Conservation (phyloP, 116 monocot genomes). For the Posidonia oceanica region DNA sequence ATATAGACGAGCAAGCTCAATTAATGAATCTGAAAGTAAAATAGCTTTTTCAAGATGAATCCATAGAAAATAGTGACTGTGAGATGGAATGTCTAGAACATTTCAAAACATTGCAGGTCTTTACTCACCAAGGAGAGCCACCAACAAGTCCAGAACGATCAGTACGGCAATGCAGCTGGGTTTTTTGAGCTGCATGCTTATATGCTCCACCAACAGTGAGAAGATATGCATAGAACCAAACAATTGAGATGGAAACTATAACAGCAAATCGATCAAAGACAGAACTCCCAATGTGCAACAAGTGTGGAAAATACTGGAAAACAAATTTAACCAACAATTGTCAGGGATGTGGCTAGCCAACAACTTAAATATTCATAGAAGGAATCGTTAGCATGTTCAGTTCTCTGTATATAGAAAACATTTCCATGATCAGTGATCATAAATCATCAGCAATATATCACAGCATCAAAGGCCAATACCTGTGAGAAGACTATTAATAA, state of each 20-base stretch:
- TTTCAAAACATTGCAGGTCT: no score
- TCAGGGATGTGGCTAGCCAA: no score
- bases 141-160: constrained; percentile 76
- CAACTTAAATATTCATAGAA: no score
- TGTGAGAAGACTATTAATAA: constrained; percentile 67
- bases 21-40: no score
- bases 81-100: no score
- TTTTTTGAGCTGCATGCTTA: constrained; percentile 62
- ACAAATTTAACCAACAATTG: no score
- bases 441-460: not conserved
- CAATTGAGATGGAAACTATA: constrained; percentile 75
- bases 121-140: constrained; percentile 68
- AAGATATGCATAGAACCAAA: constrained; percentile 81
- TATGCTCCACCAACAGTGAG: constrained; percentile 87
- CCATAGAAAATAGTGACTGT: no score
- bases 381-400: not conserved
- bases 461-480: constrained; percentile 43
- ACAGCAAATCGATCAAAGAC: constrained; percentile 76
- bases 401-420: no score
- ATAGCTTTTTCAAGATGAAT: no score
- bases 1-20: no score
- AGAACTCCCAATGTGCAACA: constrained; percentile 23
- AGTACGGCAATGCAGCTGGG: constrained; percentile 77
- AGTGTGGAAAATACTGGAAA: constrained; percentile 66
- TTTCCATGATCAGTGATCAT: no score